These are phyloP conservation scores for Metrosideros polymorpha DNA, from an alignment of 441 rosid species.

Conservation along the genomic window DNA sequence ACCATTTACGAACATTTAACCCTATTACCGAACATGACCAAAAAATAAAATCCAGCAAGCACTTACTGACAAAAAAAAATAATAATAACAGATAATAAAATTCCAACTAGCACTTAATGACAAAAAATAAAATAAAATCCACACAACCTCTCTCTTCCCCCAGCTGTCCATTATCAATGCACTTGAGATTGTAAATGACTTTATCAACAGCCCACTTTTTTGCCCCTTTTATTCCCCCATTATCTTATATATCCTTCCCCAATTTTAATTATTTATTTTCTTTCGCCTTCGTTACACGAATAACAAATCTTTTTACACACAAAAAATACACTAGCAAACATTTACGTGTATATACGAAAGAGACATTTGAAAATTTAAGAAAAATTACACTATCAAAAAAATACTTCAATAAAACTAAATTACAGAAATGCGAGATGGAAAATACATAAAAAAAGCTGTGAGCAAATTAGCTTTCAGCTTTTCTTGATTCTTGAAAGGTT, in stretches of 20 bases:
- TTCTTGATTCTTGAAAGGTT: not conserved
- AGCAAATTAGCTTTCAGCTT: not conserved
- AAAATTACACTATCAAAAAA: not conserved
- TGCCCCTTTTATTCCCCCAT: not conserved
- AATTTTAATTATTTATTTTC: not conserved
- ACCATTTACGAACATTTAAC: not conserved
- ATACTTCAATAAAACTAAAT: not conserved
- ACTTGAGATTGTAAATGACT: not conserved
- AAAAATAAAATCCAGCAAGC: not conserved
- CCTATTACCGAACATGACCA: not conserved
- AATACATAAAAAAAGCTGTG: not conserved
- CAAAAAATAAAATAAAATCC: not conserved
- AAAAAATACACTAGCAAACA: not conserved
- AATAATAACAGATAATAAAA: not conserved
- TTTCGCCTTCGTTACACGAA: rapidly evolving
- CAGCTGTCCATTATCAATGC: not conserved
- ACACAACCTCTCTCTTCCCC: not conserved
- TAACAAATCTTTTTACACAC: not conserved
- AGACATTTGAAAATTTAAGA: not conserved
- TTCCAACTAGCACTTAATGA: not conserved
- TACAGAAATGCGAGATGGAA: not conserved
- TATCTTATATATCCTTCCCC: not conserved
- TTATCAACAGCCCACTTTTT: not conserved
- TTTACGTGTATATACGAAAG: not conserved
- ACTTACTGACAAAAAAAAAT: not conserved